Percentiles rank a stretch among this genome's conserved stretches.
Evolutionary conservation across 768 basidiomycete species (phyloP).

Genomic region (Termitomyces sp.): DNA sequence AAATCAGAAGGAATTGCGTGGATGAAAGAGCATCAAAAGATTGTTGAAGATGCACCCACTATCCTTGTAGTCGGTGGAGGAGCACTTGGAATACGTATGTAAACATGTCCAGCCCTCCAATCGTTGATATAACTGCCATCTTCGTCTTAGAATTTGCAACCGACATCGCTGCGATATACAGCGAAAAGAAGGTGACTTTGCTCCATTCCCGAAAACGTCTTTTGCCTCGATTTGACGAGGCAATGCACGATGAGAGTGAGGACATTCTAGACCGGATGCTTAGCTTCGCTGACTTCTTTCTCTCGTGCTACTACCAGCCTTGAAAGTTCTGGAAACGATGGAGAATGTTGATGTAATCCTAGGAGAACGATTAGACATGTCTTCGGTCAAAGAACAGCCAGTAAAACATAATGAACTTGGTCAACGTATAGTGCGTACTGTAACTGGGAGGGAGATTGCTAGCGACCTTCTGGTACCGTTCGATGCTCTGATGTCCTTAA

Average conservation of each 20-base stretch:
- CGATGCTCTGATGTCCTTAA: neutral
- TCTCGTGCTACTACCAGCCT: conserved; percentile 25
- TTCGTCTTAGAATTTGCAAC: conserved; percentile 55
- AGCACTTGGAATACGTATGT: conserved; percentile 68
- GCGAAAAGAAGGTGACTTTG: conserved; percentile 50
- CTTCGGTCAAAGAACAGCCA: conserved; percentile 27
- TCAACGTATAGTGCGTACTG: conserved; percentile 40
- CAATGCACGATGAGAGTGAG: conserved; percentile 7
- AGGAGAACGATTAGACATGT: conserved; percentile 50
- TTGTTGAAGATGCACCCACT: conserved; percentile 42
- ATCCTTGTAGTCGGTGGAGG: conserved; percentile 72
- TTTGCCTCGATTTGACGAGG: conserved; percentile 5
- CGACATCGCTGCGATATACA: conserved; percentile 56
- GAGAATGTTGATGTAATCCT: conserved; percentile 45
- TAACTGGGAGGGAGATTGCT: conserved; percentile 45
- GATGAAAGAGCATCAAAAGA: conserved; percentile 47
- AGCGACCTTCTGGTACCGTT: conserved; percentile 48
- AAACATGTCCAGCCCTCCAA: neutral
- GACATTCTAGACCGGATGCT: neutral
- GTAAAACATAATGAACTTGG: conserved; percentile 23
- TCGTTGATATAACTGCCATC: neutral
- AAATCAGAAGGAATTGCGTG: conserved; percentile 50
- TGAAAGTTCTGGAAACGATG: conserved; percentile 36
- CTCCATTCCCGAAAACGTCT: conserved; percentile 50
- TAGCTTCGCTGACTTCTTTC: neutral